These are phyloP conservation scores for Penicillium polonicum DNA, from an alignment of 2,329 filamentous ascomycete genomes.

Conservation along the genomic window DNA sequence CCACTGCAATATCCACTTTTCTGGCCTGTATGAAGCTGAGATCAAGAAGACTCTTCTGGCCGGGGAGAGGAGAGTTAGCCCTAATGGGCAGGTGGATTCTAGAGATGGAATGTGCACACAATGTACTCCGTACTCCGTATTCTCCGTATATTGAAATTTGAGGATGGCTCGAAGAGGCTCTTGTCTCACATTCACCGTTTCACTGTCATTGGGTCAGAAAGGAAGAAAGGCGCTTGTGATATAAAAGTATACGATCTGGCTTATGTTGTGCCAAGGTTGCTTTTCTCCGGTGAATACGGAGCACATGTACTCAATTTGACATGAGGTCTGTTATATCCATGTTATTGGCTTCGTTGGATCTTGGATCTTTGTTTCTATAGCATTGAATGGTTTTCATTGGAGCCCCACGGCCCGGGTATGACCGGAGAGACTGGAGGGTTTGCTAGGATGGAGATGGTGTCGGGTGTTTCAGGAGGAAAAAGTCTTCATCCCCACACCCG, in stretches of 20 bases:
- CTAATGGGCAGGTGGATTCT: slow-evolving; percentile 9
- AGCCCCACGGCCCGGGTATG: slow-evolving; percentile 20
- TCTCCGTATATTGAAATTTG: background rate
- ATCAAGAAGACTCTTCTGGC: slow-evolving; percentile 16
- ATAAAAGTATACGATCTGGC: background rate
- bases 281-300: background rate
- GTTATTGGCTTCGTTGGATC: background rate
- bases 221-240: background rate
- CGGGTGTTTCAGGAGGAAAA: slow-evolving; percentile 26
- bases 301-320: background rate
- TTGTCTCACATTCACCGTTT: background rate
- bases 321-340: background rate
- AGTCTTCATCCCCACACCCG: slow-evolving; percentile 4
- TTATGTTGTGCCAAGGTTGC: background rate
- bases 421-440: slow-evolving; percentile 9
- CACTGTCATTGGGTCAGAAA: background rate
- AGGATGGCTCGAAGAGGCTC: background rate
- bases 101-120: slow-evolving; percentile 5
- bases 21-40: slow-evolving; percentile 14
- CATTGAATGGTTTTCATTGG: slow-evolving; percentile 1
- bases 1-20: slow-evolving; percentile 13
- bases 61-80: slow-evolving; percentile 1
- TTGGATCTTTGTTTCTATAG: slow-evolving; percentile 3
- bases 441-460: slow-evolving; percentile 7
- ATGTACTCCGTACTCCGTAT: background rate